These are phyloP conservation scores for Amborella trichopoda DNA, from an alignment of 164 flowering plant species.

Conservation along the genomic window DNA sequence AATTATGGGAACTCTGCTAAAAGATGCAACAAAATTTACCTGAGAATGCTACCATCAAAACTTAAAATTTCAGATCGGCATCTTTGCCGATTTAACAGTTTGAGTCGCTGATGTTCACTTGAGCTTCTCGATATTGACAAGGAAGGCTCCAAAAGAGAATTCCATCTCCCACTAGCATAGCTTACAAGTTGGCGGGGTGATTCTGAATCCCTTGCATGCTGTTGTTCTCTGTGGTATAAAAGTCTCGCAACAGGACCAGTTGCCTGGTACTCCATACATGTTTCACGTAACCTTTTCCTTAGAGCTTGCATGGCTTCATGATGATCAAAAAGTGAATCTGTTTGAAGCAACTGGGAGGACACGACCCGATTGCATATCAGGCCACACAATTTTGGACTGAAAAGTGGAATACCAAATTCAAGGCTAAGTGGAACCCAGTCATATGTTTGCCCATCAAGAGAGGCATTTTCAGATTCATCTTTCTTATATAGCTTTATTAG, in stretches of 20 bases:
- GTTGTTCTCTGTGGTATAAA: constrained; percentile 68
- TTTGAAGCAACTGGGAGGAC: constrained; percentile 68
- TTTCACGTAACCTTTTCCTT: constrained; percentile 61
- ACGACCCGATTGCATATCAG: constrained; percentile 70
- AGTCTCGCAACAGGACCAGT: constrained; percentile 83
- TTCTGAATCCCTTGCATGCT: constrained; percentile 28
- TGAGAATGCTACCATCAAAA: constrained; percentile 91
- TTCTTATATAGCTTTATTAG: constrained; percentile 67
- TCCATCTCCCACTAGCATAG: constrained; percentile 98
- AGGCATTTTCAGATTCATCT: constrained; percentile 37
- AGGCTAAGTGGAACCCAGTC: constrained; percentile 94
- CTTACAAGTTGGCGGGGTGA: constrained; percentile 44
- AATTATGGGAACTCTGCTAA: no score
- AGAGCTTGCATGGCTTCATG: constrained; percentile 77
- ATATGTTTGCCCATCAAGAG: constrained; percentile 51
- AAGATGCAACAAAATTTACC: constrained; percentile 24
- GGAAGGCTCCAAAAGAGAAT: constrained; percentile 81
- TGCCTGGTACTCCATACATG: constrained; percentile 81
- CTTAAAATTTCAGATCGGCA: constrained; percentile 79
- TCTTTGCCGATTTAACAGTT: constrained; percentile 73
- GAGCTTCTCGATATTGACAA: constrained; percentile 78
- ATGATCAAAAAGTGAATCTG: constrained; percentile 57
- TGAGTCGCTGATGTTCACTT: constrained; percentile 68
- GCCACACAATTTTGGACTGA: constrained; percentile 80
- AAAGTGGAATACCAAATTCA: constrained; percentile 92